These are phyloP conservation scores for Citrus mangshanensis DNA, from an alignment of 345 rosid species.

Conservation along the genomic window DNA sequence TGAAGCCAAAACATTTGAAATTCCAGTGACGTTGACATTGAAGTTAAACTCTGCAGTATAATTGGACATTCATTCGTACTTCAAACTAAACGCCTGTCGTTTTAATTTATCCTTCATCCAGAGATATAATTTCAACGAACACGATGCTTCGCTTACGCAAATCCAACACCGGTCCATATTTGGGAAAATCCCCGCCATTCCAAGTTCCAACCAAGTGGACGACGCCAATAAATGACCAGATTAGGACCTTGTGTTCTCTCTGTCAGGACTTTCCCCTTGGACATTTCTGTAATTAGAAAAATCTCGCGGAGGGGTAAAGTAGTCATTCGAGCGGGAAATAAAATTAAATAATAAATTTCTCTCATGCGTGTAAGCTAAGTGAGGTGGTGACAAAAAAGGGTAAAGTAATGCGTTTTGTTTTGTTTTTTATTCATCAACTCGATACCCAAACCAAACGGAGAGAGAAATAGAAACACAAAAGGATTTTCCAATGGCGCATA, in stretches of 20 bases:
- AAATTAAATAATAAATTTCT: not conserved
- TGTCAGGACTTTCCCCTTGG: not conserved
- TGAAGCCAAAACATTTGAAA: not conserved
- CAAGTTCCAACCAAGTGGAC: not conserved
- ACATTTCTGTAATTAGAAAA: not conserved
- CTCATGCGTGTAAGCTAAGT: slow-evolving; percentile 26
- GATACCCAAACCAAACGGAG: not conserved
- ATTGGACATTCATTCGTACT: not conserved
- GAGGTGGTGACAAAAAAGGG: not conserved
- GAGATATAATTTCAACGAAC: not conserved
- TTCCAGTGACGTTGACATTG: not conserved
- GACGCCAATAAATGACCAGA: not conserved
- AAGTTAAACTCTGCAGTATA: no score
- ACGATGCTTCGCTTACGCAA: not conserved
- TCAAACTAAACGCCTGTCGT: not conserved
- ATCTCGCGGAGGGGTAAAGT: not conserved
- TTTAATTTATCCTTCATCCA: not conserved
- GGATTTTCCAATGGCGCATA: not conserved
- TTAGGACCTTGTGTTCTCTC: not conserved
- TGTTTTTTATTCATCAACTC: slow-evolving; percentile 30
- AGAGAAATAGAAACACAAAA: not conserved
- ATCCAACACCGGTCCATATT: not conserved
- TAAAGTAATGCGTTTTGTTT: slow-evolving; percentile 28
- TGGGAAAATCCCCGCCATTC: not conserved
- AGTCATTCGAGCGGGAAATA: not conserved